These are phyloP conservation scores for Fusarium humuli DNA, from an alignment of 2,329 filamentous ascomycete genomes.

Conservation along the genomic window DNA sequence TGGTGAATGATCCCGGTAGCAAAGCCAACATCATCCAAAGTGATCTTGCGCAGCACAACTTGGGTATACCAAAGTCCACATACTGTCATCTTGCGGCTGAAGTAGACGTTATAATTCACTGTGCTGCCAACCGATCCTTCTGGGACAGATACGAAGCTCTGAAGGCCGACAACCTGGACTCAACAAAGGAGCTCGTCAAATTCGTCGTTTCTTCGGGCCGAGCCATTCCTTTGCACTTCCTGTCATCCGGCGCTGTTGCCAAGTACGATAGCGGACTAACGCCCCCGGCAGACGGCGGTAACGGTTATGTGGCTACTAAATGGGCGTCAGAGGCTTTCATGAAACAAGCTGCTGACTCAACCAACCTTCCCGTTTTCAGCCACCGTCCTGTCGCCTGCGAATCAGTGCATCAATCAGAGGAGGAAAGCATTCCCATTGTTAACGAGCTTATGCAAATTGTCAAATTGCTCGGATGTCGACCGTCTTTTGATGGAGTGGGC, in stretches of 20 bases:
- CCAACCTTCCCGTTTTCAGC: neutral
- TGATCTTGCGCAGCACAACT: neutral
- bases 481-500: neutral
- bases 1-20: neutral
- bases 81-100: neutral
- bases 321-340: neutral
- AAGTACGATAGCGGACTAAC: neutral
- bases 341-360: neutral
- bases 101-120: neutral
- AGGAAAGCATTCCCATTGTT: neutral
- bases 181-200: neutral
- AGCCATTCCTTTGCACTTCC: neutral
- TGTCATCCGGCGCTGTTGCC: neutral
- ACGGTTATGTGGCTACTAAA: neutral
- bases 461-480: neutral
- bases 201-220: neutral
- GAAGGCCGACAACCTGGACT: neutral
- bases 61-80: neutral
- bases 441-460: neutral
- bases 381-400: neutral
- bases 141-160: slow-evolving; percentile 1
- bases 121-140: neutral
- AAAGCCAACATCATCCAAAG: neutral
- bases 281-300: neutral
- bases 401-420: neutral